A percentile compares a stretch with the other conserved stretches of the same genome.
These are phyloP conservation scores for Biscutella auriculata DNA, from an alignment of 441 rosid genomes.

Conservation along the genomic window DNA sequence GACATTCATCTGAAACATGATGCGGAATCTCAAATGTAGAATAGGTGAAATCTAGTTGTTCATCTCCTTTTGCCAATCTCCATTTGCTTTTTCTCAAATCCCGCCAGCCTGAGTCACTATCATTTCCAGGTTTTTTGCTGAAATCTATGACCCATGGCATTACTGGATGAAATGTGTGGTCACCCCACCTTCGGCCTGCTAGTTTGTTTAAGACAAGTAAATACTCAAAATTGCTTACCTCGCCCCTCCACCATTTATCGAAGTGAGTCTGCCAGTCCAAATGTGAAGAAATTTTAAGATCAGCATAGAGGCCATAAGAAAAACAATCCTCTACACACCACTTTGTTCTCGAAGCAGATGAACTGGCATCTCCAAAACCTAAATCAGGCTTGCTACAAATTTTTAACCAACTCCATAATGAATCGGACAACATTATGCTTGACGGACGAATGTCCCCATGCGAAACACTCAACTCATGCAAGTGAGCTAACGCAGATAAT, in stretches of 20 bases:
- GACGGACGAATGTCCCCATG: constrained; percentile 74
- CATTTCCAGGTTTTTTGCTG: constrained; percentile 62
- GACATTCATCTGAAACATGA: constrained; percentile 97
- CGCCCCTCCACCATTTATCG: constrained; percentile 83
- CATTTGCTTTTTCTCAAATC: constrained; percentile 94
- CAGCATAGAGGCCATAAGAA: constrained; percentile 45
- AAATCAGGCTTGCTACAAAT: constrained; percentile 32
- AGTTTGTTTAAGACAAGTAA: constrained; percentile 67
- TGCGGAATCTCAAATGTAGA: constrained; percentile 86
- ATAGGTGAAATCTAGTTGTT: constrained; percentile 90
- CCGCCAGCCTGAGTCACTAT: constrained; percentile 75
- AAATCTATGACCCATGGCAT: constrained; percentile 99
- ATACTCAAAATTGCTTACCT: constrained; percentile 82
- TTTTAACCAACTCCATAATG: constrained; percentile 65
- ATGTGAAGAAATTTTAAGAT: constrained; percentile 45
- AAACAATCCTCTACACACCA: constrained; percentile 44
- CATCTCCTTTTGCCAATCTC: constrained; percentile 96
- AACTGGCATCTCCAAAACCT: constrained; percentile 16
- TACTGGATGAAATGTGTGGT: constrained; percentile 79
- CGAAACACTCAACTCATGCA: constrained; percentile 53
- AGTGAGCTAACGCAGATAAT: constrained; percentile 57
- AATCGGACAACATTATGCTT: constrained; percentile 50
- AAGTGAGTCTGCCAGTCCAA: constrained; percentile 62
- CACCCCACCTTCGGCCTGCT: constrained; percentile 98
- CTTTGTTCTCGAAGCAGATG: constrained; percentile 21